These are phyloP conservation scores for Pseudocercospora vitis DNA, from an alignment of 2,329 filamentous ascomycete genomes.

Conservation along the genomic window DNA sequence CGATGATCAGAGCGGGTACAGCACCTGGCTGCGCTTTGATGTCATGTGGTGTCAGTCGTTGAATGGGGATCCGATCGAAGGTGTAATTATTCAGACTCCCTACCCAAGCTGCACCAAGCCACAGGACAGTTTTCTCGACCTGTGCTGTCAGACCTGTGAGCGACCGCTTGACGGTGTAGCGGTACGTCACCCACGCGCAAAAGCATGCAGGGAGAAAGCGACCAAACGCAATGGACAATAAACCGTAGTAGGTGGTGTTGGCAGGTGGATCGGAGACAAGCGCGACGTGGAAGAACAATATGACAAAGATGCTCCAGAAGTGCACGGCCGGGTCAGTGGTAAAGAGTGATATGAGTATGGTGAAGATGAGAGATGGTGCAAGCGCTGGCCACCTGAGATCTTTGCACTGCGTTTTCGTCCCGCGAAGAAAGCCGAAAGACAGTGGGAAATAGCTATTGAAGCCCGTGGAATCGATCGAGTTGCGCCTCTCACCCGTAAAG, in stretches of 20 bases:
- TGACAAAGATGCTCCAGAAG: conserved; percentile 79
- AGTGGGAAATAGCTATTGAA: conserved; percentile 91
- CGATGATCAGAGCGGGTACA: conserved; percentile 73
- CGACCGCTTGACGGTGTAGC: conserved; percentile 73
- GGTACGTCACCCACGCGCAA: conserved; percentile 82
- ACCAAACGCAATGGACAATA: conserved; percentile 76
- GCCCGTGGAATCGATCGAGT: conserved; percentile 72
- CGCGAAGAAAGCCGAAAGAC: conserved; percentile 72
- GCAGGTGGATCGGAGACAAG: conserved; percentile 84
- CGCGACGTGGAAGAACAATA: conserved; percentile 85
- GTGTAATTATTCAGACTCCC: conserved; percentile 94
- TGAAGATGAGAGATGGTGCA: conserved; percentile 76
- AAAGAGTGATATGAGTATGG: conserved; percentile 75
- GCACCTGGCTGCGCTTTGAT: conserved; percentile 87
- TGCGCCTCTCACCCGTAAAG: conserved; percentile 63
- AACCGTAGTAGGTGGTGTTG: conserved; percentile 61
- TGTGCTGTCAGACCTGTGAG: conserved; percentile 74
- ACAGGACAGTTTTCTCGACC: conserved; percentile 84
- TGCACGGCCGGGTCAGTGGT: conserved; percentile 76
- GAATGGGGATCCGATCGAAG: conserved; percentile 88
- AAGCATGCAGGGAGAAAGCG: conserved; percentile 86
- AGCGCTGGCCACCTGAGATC: conserved; percentile 85
- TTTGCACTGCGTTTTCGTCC: conserved; percentile 63
- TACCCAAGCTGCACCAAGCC: conserved; percentile 87
- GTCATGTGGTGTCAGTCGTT: conserved; percentile 87